These are phyloP conservation scores for Neofusicoccum laricinum DNA, from an alignment of 2,329 filamentous ascomycete genomes.

Conservation along the genomic window DNA sequence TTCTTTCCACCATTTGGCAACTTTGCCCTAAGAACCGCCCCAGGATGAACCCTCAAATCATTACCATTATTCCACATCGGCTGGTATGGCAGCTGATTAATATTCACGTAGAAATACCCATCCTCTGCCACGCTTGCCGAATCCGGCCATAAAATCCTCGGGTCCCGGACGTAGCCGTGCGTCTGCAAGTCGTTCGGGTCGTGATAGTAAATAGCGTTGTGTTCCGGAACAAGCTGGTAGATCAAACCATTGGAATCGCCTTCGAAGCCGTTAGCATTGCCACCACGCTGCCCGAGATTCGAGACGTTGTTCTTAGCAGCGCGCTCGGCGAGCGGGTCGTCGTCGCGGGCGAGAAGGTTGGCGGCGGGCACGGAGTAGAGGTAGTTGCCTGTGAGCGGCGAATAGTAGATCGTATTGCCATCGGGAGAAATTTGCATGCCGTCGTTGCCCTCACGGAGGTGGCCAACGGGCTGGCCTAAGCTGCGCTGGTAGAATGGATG, in stretches of 20 bases:
- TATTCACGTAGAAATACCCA: constrained; percentile 47
- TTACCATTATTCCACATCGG: constrained; percentile 47
- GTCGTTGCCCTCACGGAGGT: constrained; percentile 46
- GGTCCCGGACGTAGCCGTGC: constrained; percentile 44
- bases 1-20: constrained; percentile 41
- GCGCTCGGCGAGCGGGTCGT: constrained; percentile 41
- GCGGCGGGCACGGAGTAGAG: constrained; percentile 46
- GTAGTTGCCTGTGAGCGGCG: constrained; percentile 41
- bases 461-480: constrained; percentile 31
- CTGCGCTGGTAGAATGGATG: constrained; percentile 41
- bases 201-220: constrained; percentile 46
- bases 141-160: constrained; percentile 49
- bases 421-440: constrained; percentile 50
- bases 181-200: constrained; percentile 42
- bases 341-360: constrained; percentile 37
- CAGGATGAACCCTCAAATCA: constrained; percentile 42
- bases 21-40: constrained; percentile 45
- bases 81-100: constrained; percentile 50
- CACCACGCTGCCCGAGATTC: constrained; percentile 46
- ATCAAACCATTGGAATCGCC: constrained; percentile 49
- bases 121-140: constrained; percentile 30
- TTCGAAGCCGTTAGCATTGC: constrained; percentile 50
- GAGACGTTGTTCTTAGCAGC: constrained; percentile 47
- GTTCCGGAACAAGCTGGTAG: constrained; percentile 49
- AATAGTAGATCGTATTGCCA: constrained; percentile 46